Evolutionary conservation across 2,329 filamentous ascomycete species (phyloP), one percentile per base, ranked within the genome.

Genomic region (Colletotrichum viniferum): DNA sequence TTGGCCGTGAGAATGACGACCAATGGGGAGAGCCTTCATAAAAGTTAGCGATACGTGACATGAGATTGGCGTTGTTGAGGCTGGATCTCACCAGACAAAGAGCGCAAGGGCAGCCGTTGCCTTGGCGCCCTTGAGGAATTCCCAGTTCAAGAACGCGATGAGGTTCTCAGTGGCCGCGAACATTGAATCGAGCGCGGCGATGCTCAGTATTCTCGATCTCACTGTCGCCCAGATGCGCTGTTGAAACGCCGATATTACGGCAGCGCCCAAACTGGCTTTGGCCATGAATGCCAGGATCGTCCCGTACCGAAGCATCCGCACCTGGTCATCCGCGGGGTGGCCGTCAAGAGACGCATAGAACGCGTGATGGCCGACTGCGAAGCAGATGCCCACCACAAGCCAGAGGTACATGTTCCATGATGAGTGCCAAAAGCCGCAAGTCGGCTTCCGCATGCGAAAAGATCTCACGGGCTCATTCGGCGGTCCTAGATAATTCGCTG

Each of bases 1-100:
- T 83, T 83, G 34, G 83, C 82, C 3, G 84, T 84, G 52, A 88
- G 82, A 32, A 85, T 84, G n/a, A 85, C 83, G 2, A 84, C 79
- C 14, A 85, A 75, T 4, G 84, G 84, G 13, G 83, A 84, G 13
- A 75, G 69, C 73, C 73, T 75, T 5, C 5, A n/a, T 13, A 13
- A 24, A 56, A 10, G 13, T 58, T 28, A 58, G 55, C 55, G 0
- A 58, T 0, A 0, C 24, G 0, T 28, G 55, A 28, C 7, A 58
- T 28, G 16, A 28, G 4, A 24, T 0, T 61, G 34, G 34, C 14
- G 21, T 7, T 2, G 14, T 21, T 21, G n/a, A 5, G 4, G 4
- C 4, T 7, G 6, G 78, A 18, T 18, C 69, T 64, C 76, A 82
- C 82, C 84, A 85, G 30, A 84, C 79, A 18, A 82, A 81, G 4